Conservation (phyloP, 768 basidiomycete species). For the Boletales sp. region DNA sequence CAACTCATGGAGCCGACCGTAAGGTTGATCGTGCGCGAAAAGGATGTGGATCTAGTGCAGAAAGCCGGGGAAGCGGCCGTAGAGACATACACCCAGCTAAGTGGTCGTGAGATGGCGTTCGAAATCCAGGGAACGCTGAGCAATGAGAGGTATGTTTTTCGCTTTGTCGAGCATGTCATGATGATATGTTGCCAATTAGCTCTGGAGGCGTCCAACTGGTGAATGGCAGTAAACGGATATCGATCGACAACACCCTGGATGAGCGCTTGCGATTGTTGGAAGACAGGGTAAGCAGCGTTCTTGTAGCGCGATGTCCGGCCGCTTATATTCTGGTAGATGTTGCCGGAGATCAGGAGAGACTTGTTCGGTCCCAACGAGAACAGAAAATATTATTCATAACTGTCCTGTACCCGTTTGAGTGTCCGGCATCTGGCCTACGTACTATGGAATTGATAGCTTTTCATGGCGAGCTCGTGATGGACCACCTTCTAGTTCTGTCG, state of each 20-base stretch:
- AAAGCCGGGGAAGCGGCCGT: slow-evolving; percentile 65
- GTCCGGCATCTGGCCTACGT: too few species aligned
- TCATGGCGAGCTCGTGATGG: too few species aligned
- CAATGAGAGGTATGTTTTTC: slow-evolving; percentile 58
- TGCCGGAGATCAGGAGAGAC: slow-evolving; percentile 88
- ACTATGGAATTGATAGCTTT: too few species aligned
- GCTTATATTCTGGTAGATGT: slow-evolving; percentile 61
- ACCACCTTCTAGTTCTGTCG: too few species aligned
- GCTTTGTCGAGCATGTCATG: neutral
- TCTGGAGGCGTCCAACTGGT: slow-evolving; percentile 83
- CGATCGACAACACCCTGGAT: slow-evolving; percentile 91
- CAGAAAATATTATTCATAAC: slow-evolving; percentile 82
- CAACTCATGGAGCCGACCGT: slow-evolving; percentile 74
- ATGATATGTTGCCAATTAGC: slow-evolving; percentile 33
- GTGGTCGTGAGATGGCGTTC: slow-evolving; percentile 60
- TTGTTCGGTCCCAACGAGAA: slow-evolving; percentile 90
- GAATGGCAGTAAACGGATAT: slow-evolving; percentile 73
- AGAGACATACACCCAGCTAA: slow-evolving; percentile 69
- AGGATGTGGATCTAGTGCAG: slow-evolving; percentile 59
- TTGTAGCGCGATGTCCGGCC: neutral
- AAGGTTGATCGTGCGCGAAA: slow-evolving; percentile 61
- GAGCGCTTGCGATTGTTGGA: slow-evolving; percentile 87
- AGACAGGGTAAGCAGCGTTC: slow-evolving; percentile 63
- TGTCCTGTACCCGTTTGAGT: too few species aligned
- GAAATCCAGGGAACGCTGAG: slow-evolving; percentile 59